A percentile compares a stretch with the other conserved stretches of the same genome.
phyloP scores from a whole-genome alignment of 2,329 filamentous ascomycete genomes.

The Colletotrichum sp. region DNA sequence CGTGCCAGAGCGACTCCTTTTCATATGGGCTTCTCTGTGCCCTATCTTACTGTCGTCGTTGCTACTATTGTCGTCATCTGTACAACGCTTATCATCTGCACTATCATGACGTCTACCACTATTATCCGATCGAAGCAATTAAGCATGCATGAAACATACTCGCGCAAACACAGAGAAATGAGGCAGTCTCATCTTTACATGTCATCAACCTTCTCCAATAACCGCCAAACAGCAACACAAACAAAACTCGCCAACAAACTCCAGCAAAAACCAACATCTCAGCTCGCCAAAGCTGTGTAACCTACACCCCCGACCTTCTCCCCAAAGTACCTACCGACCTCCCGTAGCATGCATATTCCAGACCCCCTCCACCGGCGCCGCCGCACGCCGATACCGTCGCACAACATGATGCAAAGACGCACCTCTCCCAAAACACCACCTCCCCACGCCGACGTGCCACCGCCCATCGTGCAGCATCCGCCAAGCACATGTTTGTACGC shows the following conservation, averaged over 20 bases:
- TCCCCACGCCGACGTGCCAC: neutral
- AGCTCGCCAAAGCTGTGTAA: neutral
- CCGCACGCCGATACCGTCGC: constrained; percentile 4
- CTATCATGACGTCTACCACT: no score
- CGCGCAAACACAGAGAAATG: fast-evolving
- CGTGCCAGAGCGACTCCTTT: neutral
- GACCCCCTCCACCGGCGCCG: neutral
- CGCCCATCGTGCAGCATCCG: neutral
- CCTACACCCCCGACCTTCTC: neutral
- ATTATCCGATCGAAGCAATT: neutral
- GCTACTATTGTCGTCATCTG: no score
- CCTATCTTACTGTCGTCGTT: no score
- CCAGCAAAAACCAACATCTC: neutral
- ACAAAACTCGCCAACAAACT: neutral
- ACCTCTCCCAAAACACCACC: neutral
- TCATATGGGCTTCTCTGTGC: fast-evolving
- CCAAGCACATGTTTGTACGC: neutral
- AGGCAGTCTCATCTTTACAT: neutral
- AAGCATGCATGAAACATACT: fast-evolving
- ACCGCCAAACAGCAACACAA: neutral
- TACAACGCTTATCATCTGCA: no score
- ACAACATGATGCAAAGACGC: neutral
- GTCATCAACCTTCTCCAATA: neutral
- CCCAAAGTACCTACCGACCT: neutral
- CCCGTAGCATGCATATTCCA: neutral